Evolutionary conservation across 1,284 basidiomycete genomes (phyloP).

Genomic region (Puccinia triticina): DNA sequence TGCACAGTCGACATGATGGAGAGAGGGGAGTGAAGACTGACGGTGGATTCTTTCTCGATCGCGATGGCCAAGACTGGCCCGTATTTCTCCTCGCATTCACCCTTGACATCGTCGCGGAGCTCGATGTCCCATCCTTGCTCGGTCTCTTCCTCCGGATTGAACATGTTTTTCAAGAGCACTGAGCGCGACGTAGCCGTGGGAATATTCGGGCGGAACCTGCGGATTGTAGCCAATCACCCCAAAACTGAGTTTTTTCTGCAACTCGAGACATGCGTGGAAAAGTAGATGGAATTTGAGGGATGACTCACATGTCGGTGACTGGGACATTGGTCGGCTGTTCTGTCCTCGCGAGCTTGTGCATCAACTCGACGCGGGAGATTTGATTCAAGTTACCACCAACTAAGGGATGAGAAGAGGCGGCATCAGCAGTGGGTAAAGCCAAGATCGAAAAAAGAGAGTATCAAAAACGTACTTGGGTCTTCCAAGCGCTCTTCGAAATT

Average conservation of each 20-base stretch:
- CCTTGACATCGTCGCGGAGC: conserved; percentile 91
- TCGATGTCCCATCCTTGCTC: conserved; percentile 95
- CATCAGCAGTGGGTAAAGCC: neutral
- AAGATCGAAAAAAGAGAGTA: conserved; percentile 4
- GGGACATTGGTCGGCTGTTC: conserved; percentile 66
- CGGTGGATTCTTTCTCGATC: conserved; percentile 89
- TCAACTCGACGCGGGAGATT: conserved; percentile 92
- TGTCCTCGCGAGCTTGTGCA: conserved; percentile 96
- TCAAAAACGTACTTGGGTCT: conserved; percentile 53
- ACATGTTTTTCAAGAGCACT: conserved; percentile 91
- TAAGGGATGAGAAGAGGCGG: conserved; percentile 44
- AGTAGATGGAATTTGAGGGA: conserved; percentile 34
- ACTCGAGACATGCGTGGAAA: neutral
- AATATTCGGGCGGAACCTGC: conserved; percentile 61
- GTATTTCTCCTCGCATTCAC: conserved; percentile 88
- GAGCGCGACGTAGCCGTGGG: conserved; percentile 69
- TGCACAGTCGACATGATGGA: conserved; percentile 42
- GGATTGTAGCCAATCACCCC: conserved; percentile 39
- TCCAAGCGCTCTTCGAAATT: conserved; percentile 55
- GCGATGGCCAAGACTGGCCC: conserved; percentile 84
- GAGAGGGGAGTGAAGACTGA: conserved; percentile 61
- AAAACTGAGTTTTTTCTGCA: neutral
- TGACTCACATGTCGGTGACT: conserved; percentile 57
- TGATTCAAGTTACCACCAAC: conserved; percentile 78
- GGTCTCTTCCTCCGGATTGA: conserved; percentile 93